Conservation (phyloP, 163 green algal genomes). For the Chlamydomonas reinhardtii region DNA sequence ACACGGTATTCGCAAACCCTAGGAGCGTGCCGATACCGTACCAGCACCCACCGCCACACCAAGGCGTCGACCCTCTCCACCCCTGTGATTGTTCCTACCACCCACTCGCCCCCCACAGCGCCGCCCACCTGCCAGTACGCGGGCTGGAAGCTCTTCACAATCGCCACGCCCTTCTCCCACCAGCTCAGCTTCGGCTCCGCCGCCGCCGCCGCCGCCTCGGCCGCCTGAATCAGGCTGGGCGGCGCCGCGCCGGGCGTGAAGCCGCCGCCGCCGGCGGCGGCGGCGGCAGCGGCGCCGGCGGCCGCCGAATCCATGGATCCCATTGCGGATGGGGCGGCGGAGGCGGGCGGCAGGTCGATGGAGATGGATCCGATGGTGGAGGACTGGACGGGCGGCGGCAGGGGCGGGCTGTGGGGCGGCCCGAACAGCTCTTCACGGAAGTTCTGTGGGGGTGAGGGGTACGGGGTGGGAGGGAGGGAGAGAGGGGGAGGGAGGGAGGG, state of each 20-base stretch:
- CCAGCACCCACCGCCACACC: too few relatives aligned
- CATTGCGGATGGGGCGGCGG: background rate
- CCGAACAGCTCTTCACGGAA: background rate
- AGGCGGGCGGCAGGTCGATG: constrained; percentile 17
- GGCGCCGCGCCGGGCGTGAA: too few relatives aligned
- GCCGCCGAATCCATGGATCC: too few relatives aligned
- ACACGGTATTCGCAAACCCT: too few relatives aligned
- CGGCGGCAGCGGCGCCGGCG: background rate
- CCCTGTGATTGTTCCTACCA: too few relatives aligned
- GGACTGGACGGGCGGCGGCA: background rate
- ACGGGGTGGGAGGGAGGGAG: background rate
- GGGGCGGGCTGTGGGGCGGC: background rate
- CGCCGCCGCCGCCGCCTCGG: background rate
- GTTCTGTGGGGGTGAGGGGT: background rate
- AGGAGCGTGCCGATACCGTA: too few relatives aligned
- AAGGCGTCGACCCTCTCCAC: too few relatives aligned
- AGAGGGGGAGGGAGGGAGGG: too few relatives aligned
- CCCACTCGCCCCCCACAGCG: too few relatives aligned
- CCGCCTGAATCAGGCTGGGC: too few relatives aligned
- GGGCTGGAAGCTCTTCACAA: constrained; percentile 76
- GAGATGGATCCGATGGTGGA: background rate
- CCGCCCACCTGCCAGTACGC: constrained; percentile 83
- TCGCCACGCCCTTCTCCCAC: constrained; percentile 60
- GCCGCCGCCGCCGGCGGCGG: background rate
- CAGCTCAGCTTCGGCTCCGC: constrained; percentile 8